These are phyloP conservation scores for Botrytis deweyae DNA, from an alignment of 2,329 filamentous ascomycete species.

Conservation along the genomic window DNA sequence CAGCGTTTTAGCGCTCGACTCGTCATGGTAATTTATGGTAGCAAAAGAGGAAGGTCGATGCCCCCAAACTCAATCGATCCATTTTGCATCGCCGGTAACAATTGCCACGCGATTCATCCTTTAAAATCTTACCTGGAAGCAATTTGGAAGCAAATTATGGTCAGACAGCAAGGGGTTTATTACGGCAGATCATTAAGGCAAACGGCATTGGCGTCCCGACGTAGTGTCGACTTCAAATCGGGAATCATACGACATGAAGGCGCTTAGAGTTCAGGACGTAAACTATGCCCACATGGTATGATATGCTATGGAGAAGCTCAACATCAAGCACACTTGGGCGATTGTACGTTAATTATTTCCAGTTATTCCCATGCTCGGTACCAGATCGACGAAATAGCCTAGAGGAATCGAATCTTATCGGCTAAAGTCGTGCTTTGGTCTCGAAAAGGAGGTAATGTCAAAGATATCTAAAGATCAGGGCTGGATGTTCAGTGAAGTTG, in stretches of 20 bases:
- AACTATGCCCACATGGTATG: neutral
- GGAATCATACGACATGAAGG: constrained; percentile 8
- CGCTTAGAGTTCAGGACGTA: neutral
- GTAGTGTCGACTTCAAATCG: neutral
- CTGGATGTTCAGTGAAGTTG: neutral
- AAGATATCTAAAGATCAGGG: neutral
- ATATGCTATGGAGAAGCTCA: neutral
- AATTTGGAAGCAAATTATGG: neutral
- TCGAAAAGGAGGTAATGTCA: neutral
- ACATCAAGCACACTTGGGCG: neutral
- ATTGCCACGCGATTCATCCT: neutral
- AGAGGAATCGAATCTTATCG: neutral
- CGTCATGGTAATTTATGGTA: neutral
- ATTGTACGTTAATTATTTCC: neutral
- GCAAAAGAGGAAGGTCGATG: neutral
- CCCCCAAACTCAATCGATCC: constrained; percentile 9
- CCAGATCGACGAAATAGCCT: neutral
- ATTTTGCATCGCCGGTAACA: constrained; percentile 3
- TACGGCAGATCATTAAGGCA: neutral
- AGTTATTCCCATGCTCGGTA: neutral
- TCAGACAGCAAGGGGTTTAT: neutral
- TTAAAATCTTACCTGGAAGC: neutral
- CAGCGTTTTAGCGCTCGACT: neutral
- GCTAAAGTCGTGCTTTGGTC: neutral
- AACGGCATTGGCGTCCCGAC: neutral